Conservation (phyloP, 202 grass and related monocot genomes). For the Cymbopogon flexuosus region DNA sequence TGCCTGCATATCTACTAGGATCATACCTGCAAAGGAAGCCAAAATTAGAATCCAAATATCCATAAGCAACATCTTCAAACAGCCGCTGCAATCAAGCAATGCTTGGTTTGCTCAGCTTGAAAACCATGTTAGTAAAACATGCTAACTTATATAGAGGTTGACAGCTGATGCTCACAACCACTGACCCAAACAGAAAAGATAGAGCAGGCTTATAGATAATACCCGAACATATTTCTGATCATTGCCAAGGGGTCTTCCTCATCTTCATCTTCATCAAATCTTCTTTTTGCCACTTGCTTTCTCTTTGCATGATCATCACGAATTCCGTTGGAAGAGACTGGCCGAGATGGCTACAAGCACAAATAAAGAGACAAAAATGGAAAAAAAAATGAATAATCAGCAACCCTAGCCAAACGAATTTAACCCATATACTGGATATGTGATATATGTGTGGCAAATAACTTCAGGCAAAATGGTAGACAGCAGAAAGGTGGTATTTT, state of each 20-base stretch:
- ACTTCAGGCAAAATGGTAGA: not conserved
- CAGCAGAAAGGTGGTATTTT: not conserved
- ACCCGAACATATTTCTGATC: slow-evolving; percentile 91
- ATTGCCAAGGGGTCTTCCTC: slow-evolving; percentile 52
- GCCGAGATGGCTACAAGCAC: slow-evolving; percentile 46
- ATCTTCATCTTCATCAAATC: slow-evolving; percentile 57
- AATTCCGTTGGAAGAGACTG: slow-evolving; percentile 36
- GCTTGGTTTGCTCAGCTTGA: not conserved
- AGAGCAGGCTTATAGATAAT: slow-evolving; percentile 19
- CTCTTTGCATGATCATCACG: slow-evolving; percentile 53
- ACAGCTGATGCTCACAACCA: not conserved
- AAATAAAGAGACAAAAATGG: not conserved
- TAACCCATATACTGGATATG: not conserved
- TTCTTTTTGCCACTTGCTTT: slow-evolving; percentile 38
- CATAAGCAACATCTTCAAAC: slow-evolving; percentile 3
- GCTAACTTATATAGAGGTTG: not conserved
- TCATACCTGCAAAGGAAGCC: slow-evolving; percentile 60
- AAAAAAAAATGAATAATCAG: not conserved
- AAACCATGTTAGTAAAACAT: not conserved
- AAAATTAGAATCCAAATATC: slow-evolving; percentile 13
- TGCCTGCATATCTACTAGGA: slow-evolving; percentile 66
- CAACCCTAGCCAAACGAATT: not conserved
- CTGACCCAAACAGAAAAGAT: not conserved
- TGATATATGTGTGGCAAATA: not conserved
- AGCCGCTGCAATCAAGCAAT: not conserved